Conservation (phyloP, 345 rosid genomes). For the Orychophragmus violaceus region DNA sequence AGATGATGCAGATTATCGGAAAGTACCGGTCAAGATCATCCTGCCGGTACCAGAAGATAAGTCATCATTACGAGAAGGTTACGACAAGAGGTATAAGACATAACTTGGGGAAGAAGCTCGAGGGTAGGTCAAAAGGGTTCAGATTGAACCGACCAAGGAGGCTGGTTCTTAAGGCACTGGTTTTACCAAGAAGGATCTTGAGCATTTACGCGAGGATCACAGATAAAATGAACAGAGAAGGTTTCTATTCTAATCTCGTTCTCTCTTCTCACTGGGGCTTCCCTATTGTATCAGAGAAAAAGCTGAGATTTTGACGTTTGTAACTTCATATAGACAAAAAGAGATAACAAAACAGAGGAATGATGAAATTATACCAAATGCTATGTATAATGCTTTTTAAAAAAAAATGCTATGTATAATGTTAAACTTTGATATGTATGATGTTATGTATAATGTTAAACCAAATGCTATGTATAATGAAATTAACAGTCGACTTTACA, state of each 20-base stretch:
- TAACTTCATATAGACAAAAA: slow-evolving; percentile 3
- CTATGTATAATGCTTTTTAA: background rate
- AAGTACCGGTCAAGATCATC: slow-evolving; percentile 13
- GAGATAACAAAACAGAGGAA: background rate
- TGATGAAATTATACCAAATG: background rate
- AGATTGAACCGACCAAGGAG: slow-evolving; percentile 46
- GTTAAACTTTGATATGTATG: no score
- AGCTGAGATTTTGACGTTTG: slow-evolving; percentile 10
- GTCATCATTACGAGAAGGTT: slow-evolving; percentile 18
- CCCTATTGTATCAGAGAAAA: slow-evolving; percentile 30
- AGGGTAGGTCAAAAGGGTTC: slow-evolving; percentile 40
- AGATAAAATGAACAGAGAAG: slow-evolving; percentile 42
- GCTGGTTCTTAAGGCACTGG: slow-evolving; percentile 38
- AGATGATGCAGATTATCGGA: slow-evolving; percentile 17
- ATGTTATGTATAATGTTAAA: no score
- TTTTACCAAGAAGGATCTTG: slow-evolving; percentile 30
- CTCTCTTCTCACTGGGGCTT: slow-evolving; percentile 62
- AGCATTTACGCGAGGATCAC: slow-evolving; percentile 36
- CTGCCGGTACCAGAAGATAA: slow-evolving; percentile 40
- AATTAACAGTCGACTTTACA: background rate
- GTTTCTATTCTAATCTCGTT: slow-evolving; percentile 38
- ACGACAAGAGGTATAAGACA: slow-evolving; percentile 27
- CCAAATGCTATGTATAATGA: background rate
- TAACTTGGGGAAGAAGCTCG: slow-evolving; percentile 31
- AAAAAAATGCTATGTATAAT: background rate